Conservation (phyloP, 345 rosid species). For the Rhodamnia rubescens region DNA sequence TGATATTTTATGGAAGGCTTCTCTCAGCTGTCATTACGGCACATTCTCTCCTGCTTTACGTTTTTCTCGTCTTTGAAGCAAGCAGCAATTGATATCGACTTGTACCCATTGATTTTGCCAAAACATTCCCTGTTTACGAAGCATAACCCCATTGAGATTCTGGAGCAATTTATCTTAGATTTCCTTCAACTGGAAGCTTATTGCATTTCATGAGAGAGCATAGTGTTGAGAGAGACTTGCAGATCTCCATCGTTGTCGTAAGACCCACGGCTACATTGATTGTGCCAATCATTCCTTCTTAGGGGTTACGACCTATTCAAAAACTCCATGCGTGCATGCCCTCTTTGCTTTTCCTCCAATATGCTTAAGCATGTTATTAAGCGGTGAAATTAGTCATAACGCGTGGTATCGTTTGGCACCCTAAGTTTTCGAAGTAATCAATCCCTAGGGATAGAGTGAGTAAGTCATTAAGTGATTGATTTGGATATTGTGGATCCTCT, state of each 20-base stretch:
- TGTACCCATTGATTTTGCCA: background rate
- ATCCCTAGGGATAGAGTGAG: too few relatives aligned
- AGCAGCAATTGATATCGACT: background rate
- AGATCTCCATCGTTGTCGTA: background rate
- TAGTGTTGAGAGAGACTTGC: background rate
- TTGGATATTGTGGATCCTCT: too few relatives aligned
- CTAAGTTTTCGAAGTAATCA: too few relatives aligned
- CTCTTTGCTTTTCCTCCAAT: too few relatives aligned
- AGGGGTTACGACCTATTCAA: background rate
- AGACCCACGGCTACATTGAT: background rate
- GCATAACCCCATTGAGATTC: background rate
- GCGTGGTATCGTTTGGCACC: too few relatives aligned
- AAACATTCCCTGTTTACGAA: background rate
- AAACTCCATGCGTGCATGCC: too few relatives aligned
- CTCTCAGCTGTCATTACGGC: background rate
- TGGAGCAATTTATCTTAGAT: background rate
- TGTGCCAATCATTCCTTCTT: background rate
- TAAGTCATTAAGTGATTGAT: too few relatives aligned
- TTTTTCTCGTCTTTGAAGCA: background rate
- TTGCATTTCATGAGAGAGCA: background rate
- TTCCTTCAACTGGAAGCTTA: background rate
- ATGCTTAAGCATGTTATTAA: too few relatives aligned
- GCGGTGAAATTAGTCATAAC: too few relatives aligned
- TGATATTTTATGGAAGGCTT: background rate
- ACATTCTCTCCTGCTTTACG: background rate